phyloP scores from a whole-genome alignment of 306 rosid species.

The Hippophae gyantsensis region DNA sequence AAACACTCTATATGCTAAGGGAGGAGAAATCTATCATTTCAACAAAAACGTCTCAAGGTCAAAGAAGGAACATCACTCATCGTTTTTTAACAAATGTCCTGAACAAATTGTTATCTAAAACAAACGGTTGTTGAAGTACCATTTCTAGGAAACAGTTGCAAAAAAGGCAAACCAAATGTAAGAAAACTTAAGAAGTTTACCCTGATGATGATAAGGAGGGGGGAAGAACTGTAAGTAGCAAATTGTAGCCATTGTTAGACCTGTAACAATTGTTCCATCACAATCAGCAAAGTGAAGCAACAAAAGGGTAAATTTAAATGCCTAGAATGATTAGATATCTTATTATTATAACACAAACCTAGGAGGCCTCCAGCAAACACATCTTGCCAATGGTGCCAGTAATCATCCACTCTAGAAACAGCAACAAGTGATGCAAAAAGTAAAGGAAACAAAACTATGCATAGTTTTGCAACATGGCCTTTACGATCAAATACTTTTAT shows the following conservation, averaged over 20 bases:
- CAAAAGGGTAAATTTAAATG: background rate
- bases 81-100: too few species aligned
- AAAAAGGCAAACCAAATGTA: background rate
- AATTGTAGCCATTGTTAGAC: slow-evolving; percentile 61
- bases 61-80: too few species aligned
- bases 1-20: too few species aligned
- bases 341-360: slow-evolving; percentile 28
- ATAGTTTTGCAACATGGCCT: slow-evolving; percentile 78
- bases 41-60: background rate
- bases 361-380: slow-evolving; percentile 72
- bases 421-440: slow-evolving; percentile 65
- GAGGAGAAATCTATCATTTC: background rate
- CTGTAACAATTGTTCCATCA: slow-evolving; percentile 32
- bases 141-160: background rate
- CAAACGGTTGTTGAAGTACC: background rate
- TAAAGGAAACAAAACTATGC: slow-evolving; percentile 68
- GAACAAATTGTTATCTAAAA: background rate
- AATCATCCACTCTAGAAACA: slow-evolving; percentile 80
- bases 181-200: slow-evolving; percentile 26
- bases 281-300: background rate
- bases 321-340: background rate
- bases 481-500: slow-evolving; percentile 60
- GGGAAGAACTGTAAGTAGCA: slow-evolving; percentile 90
- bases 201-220: slow-evolving; percentile 50
- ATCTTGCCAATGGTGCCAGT: slow-evolving; percentile 99